These are phyloP conservation scores for Rhododendron ferrugineum DNA, from an alignment of 148 eudicot species.

Conservation along the genomic window DNA sequence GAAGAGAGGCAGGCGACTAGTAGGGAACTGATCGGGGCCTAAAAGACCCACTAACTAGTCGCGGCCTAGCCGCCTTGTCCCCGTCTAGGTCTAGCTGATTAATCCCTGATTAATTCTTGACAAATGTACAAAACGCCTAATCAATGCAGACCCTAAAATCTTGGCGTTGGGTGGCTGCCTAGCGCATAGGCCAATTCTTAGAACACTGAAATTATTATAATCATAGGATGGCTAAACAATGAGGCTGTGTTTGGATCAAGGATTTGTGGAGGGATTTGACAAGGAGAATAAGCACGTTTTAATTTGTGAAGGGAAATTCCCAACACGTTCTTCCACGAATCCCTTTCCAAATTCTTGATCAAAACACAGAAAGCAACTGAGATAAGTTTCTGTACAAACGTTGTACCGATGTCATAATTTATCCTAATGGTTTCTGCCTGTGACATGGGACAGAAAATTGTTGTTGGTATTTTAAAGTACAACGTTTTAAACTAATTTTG, in stretches of 20 bases:
- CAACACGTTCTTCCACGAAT: not conserved
- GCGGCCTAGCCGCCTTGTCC: too few relatives aligned
- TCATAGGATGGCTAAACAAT: not conserved
- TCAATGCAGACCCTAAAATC: not conserved
- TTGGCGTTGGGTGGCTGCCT: not conserved
- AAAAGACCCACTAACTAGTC: not conserved
- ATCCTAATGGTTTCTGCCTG: not conserved
- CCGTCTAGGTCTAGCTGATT: too few relatives aligned
- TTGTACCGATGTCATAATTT: not conserved
- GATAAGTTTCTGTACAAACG: not conserved
- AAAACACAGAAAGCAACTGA: not conserved
- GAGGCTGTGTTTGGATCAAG: not conserved
- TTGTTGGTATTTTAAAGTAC: not conserved
- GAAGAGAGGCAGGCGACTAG: not conserved
- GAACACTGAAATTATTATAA: not conserved
- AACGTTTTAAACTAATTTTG: not conserved
- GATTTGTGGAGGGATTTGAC: not conserved
- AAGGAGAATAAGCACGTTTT: not conserved
- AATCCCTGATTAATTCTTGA: not conserved
- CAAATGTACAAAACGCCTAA: not conserved
- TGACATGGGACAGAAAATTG: not conserved
- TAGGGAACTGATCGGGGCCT: not conserved
- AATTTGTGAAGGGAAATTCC: not conserved
- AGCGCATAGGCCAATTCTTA: not conserved
- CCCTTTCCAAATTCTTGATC: not conserved